Evolutionary conservation across 2,329 filamentous ascomycete species (phyloP), one percentile per base, ranked within the genome.

Genomic region (Colletotrichum cordylinicola): DNA sequence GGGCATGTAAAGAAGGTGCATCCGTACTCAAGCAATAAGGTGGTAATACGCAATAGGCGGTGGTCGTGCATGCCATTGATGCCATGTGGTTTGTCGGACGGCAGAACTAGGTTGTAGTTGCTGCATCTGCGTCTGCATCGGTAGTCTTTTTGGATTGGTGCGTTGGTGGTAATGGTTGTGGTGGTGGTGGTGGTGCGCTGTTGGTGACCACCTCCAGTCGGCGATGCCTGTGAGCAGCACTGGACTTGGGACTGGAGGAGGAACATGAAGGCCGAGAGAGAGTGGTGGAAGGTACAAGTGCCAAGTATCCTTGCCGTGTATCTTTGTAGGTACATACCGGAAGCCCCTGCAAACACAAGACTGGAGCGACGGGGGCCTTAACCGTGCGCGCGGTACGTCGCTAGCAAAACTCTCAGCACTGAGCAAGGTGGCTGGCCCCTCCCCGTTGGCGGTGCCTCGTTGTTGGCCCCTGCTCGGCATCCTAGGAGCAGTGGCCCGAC

Each of bases 381-480:
- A 80, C 81, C 81, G 80, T 82, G 80, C 80, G 78, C 78, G 78
- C 79, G 80, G 80, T 78, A 80, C 77, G 66, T 78, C n/a, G 65
- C 55, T 18, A 55, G 55, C 52, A 75, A 56, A 60, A 31, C 27
- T 58, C 43, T 55, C 29, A 61, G 35, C 61, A 58, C 18, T 18
- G 39, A 48, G n/a, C 52, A 64, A 9, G 29, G 70, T 67, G 58
- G 70, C 29, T 68, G 39, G 39, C 69, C 55, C 52, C 68, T 55
- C 43, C 56, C 70, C 70, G 70, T 75, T 75, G 70, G 13, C 9
- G 39, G 39, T 48, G 39, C 67, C 35, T 62, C 58, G 58, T 37
- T 62, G 58, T 35, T 62, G 58, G 43, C 48, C 48, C 43, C 48
- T 71, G 43, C 33, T 33, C 31, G 24, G 65, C 31, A 31, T 29